Base-by-base conservation (phyloP, 768 basidiomycete genomes). In the Leccinum subgranulosum region DNA sequence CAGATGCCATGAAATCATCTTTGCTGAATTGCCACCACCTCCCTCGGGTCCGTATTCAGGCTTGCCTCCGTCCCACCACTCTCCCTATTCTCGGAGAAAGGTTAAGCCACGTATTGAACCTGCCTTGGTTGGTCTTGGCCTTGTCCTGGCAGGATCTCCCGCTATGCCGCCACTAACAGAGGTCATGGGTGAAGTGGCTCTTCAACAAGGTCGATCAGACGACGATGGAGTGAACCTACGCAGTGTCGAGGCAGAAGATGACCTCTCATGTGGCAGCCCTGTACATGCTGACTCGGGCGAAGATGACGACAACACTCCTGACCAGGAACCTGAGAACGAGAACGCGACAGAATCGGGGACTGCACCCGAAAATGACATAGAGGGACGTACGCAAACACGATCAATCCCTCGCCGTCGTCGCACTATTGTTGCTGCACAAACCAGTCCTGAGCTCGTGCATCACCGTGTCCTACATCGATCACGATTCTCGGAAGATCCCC, bases 1-100 rank as follows among this genome's bases (percentile, higher is more conserved):
- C 70, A 83, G 83, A 70, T 95, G 95, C 67, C 95, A 98, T 74
- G 90, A 94, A 75, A 94, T 98, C 72, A 96, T 99, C 66, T 99
- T 97, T 70, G 86, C 86, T 49, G 92, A 98, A 72, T 78, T 89
- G 33, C 85, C 94, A 11, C 76, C 84, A 23, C 82, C 87, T 8
- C 74, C 81, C 11, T 73, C 80, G 10, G 78, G 84, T 3, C 90
- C 92, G 1, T 95, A 95, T 69, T 76, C 83, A 14, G 77, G 81
- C 8, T 71, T 88, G 63, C 75, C 74, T 64, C 69, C 82, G 15
- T 79, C 84, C 36, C 69, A 74, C 43, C 75, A 75, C 25, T 75
- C 80, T 17, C 81, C 79, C 34, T 79, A 84, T 55, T 66, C 75
- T 31, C 78, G 81, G 36, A 80, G 78, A 69, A 88, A 87, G 73